Base-by-base conservation (phyloP, 176 grass and related monocot species). In the Alloteropsis semialata region DNA sequence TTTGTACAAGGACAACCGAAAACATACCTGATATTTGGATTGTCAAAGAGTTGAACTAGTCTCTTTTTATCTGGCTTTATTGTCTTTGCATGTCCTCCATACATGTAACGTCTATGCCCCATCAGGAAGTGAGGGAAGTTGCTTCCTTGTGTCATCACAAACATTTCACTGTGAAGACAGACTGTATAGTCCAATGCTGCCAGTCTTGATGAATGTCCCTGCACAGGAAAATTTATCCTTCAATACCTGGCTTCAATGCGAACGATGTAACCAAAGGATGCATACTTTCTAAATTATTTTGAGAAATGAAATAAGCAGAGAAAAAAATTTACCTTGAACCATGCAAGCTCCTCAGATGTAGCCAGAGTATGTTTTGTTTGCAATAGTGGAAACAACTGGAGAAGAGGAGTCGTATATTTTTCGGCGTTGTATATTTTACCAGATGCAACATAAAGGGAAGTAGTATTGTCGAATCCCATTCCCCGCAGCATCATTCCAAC, bases 401-500 rank as follows among this genome's bases (percentile, higher is more conserved):
- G 87, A 16, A 98, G 84, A 86, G 90, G 84, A 86, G 82, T 55
- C 96, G 93, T 98, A 37, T 93, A 98, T 38, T 91, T 95, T 42
- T 88, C 69, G 30, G 77, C 39, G 38, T 95, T 90, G 41, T 98
- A 95, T 61, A 98, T 93, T 85, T 91, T 89, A 77, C 92, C 96
- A 41, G 96, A 98, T 50, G 96, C 90, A 79, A 98, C 76, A 66
- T 93, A 98, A 61, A 98, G 58, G 39, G 88, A 85, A 14, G 92
- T 98, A 44, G 71, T 88, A 68, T 98, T 93, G 55, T 81, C 90
- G 75, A 95, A 98, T 69, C 96, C 96, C 96, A 98, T 98, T 42
- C 92, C 96, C 21, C 87, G 91, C 79, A 98, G 82, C 96, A 98
- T 98, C 96, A 98, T 95, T 39, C 96, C 96, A 38, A 98, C 96